phyloP scores from a whole-genome alignment of 805 yeast species.

The Deakozyma indianensis region DNA sequence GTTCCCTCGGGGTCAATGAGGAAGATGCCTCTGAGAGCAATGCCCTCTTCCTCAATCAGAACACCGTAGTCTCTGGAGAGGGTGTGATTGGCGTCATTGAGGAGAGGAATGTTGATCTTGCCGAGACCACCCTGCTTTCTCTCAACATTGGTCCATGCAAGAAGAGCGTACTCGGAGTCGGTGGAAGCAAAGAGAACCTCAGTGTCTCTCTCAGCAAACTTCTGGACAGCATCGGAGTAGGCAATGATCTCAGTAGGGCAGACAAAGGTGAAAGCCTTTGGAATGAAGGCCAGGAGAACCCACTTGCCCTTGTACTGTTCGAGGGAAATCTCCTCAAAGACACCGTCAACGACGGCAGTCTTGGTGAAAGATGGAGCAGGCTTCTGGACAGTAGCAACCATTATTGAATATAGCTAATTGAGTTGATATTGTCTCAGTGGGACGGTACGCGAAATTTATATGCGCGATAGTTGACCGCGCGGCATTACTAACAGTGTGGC shows the following conservation, averaged over 20 bases:
- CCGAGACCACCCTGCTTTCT: slow-evolving; percentile 99
- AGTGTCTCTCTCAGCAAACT: slow-evolving; percentile 75
- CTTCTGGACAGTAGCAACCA: slow-evolving; percentile 7
- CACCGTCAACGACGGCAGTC: slow-evolving; percentile 95
- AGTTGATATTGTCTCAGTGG: neutral
- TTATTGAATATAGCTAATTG: neutral
- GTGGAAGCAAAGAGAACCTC: slow-evolving; percentile 93
- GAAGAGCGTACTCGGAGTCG: slow-evolving; percentile 93
- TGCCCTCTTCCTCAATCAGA: slow-evolving; percentile 87
- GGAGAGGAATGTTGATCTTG: slow-evolving; percentile 80
- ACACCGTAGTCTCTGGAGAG: slow-evolving; percentile 96
- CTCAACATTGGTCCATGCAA: slow-evolving; percentile 96
- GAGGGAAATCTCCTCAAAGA: slow-evolving; percentile 85
- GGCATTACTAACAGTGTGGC: too few relatives aligned
- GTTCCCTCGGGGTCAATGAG: slow-evolving; percentile 91
- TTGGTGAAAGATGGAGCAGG: slow-evolving; percentile 91
- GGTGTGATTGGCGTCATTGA: slow-evolving; percentile 95
- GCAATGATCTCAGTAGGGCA: slow-evolving; percentile 99
- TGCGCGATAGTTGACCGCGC: too few relatives aligned
- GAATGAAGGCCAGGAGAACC: slow-evolving; percentile 93
- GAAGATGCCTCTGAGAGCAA: slow-evolving; percentile 96
- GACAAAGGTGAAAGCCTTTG: slow-evolving; percentile 97
- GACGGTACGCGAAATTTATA: neutral
- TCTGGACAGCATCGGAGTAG: slow-evolving; percentile 87
- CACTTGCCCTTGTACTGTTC: slow-evolving; percentile 97